Percentiles rank a stretch among this genome's conserved stretches.
These are phyloP conservation scores for Mercurialis annua DNA, from an alignment of 345 rosid genomes.

Conservation along the genomic window DNA sequence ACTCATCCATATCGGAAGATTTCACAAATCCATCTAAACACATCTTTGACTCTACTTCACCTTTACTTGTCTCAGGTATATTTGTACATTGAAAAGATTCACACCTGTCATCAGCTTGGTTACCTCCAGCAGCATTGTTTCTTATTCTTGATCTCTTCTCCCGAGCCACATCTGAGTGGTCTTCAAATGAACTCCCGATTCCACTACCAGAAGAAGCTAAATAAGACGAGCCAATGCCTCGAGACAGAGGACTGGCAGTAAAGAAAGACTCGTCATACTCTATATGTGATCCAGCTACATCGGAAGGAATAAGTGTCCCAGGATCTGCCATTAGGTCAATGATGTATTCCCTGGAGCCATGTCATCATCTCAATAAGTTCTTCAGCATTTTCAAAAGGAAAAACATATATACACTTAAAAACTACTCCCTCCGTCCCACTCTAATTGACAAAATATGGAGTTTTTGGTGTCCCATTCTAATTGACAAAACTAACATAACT, in stretches of 20 bases:
- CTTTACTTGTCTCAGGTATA: conserved; percentile 21
- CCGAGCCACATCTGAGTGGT: conserved; percentile 45
- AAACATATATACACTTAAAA: too few species aligned
- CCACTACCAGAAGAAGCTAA: conserved; percentile 68
- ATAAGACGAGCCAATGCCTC: conserved; percentile 60
- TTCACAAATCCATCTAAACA: conserved; percentile 30
- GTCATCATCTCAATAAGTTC: conserved; percentile 20
- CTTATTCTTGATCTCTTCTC: conserved; percentile 47
- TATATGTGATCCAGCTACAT: conserved; percentile 61
- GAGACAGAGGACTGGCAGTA: conserved; percentile 61
- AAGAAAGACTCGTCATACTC: conserved; percentile 59
- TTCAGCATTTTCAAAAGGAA: conserved; percentile 4
- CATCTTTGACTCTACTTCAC: conserved; percentile 38
- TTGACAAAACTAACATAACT: too few species aligned
- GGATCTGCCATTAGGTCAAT: conserved; percentile 97
- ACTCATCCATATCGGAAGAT: conserved; percentile 32
- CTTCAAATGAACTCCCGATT: conserved; percentile 59
- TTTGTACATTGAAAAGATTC: conserved; percentile 28
- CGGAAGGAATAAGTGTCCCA: conserved; percentile 91
- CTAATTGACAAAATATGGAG: too few species aligned
- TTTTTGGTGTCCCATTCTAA: too few species aligned
- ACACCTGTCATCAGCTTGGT: conserved; percentile 42
- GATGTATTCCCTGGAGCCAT: conserved; percentile 87
- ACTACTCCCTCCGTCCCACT: too few species aligned
- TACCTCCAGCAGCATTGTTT: conserved; percentile 31